Percentiles rank a stretch among this genome's conserved stretches.
These are phyloP conservation scores for Metschnikowia gelsemii DNA, from an alignment of 805 yeast species.

Conservation along the genomic window DNA sequence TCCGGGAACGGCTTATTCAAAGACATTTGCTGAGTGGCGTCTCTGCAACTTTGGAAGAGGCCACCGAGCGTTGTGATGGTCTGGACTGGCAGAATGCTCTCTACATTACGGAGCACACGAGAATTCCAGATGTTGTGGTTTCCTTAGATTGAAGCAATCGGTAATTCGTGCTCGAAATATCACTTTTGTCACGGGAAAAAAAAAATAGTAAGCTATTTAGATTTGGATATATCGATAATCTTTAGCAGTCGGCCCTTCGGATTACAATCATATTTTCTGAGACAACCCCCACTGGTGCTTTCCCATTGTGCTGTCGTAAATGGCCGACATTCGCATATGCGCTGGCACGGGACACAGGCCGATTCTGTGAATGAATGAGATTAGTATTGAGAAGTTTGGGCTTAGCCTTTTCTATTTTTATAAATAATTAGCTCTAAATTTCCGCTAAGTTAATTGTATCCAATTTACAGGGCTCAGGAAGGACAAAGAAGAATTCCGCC, in stretches of 20 bases:
- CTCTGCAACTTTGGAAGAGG: constrained; percentile 47
- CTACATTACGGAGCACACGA: constrained; percentile 27
- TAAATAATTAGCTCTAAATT: no score
- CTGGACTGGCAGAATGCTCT: constrained; percentile 69
- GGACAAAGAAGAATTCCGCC: no score
- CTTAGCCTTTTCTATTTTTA: no score
- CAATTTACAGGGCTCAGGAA: no score
- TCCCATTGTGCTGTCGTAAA: neutral
- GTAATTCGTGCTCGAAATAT: neutral
- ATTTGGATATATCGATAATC: neutral
- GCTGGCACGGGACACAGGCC: neutral
- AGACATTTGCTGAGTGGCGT: constrained; percentile 66
- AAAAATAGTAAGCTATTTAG: neutral
- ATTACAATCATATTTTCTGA: no score
- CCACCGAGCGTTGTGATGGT: constrained; percentile 47
- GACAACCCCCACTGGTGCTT: no score
- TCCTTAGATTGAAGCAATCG: constrained; percentile 1
- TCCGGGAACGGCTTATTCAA: constrained; percentile 58
- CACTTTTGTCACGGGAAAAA: no score
- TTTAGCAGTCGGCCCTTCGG: neutral
- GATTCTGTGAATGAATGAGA: neutral
- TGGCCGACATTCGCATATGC: neutral
- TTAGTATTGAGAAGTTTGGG: no score
- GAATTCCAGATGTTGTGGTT: constrained; percentile 16
- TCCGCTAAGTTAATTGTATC: no score